Evolutionary conservation across 2,329 filamentous ascomycete genomes (phyloP).

Genomic region (Ophiocordyceps australis): DNA sequence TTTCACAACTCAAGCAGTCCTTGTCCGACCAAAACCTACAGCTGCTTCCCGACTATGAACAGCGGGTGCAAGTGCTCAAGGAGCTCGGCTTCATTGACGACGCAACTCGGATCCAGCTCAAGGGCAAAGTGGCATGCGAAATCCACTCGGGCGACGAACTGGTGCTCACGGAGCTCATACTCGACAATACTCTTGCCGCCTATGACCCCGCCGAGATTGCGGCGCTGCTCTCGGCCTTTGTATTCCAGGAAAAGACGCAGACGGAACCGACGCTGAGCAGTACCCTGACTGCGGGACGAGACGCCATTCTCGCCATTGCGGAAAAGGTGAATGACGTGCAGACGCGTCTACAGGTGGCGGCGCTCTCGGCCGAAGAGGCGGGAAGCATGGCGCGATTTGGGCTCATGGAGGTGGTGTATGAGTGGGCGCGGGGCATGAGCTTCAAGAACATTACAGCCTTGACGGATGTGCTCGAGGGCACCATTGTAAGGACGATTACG

Average conservation of each 20-base stretch:
- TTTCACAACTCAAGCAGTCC: conserved; percentile 66
- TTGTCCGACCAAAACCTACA: conserved; percentile 96
- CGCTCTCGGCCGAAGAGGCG: conserved; percentile 87
- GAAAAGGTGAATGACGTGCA: conserved; percentile 88
- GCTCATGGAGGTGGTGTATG: conserved; percentile 92
- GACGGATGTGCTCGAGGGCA: conserved; percentile 92
- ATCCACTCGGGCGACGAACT: conserved; percentile 95
- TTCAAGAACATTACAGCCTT: conserved; percentile 95
- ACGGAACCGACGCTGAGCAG: conserved; percentile 64
- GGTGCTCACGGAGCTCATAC: conserved; percentile 84
- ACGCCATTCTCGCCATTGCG: conserved; percentile 74
- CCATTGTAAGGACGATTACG: conserved; percentile 89
- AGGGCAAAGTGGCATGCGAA: conserved; percentile 96
- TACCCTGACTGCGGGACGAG: conserved; percentile 63
- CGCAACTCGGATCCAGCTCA: conserved; percentile 74
- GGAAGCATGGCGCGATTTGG: conserved; percentile 76
- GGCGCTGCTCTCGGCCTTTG: conserved; percentile 79
- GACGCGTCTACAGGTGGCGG: conserved; percentile 73
- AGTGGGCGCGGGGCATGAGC: conserved; percentile 95
- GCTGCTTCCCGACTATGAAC: conserved; percentile 88
- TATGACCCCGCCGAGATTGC: conserved; percentile 96
- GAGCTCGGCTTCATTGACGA: conserved; percentile 87
- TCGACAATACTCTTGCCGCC: conserved; percentile 90
- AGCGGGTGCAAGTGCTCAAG: conserved; percentile 79
- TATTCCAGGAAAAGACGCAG: conserved; percentile 95